A percentile compares a stretch with the other conserved stretches of the same genome.
Evolutionary conservation across 2,329 filamentous ascomycete genomes (phyloP).

Genomic region (Eutypella sp.): DNA sequence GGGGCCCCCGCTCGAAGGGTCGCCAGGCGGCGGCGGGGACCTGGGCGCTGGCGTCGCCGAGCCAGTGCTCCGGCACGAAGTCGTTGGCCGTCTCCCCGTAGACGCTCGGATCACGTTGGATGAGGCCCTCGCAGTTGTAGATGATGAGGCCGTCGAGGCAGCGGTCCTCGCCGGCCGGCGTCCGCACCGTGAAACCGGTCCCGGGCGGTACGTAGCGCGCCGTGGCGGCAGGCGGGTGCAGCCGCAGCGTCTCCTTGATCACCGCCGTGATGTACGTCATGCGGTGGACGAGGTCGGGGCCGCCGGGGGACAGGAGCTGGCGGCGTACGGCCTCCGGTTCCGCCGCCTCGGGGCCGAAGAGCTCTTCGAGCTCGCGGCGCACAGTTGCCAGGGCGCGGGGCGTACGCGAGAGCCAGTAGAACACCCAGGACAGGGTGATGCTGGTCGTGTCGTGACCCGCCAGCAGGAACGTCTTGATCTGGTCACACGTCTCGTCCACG

Average conservation of each 20-base stretch:
- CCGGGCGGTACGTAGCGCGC: slow-evolving; percentile 23
- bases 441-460: slow-evolving; percentile 38
- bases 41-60: slow-evolving; percentile 17
- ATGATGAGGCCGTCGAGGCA: slow-evolving; percentile 31
- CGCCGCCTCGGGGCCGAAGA: slow-evolving; percentile 28
- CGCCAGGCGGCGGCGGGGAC: slow-evolving; percentile 40
- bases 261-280: slow-evolving; percentile 33
- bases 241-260: slow-evolving; percentile 32
- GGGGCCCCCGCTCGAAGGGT: slow-evolving; percentile 45
- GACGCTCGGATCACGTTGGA: slow-evolving; percentile 30
- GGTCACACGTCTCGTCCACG: slow-evolving; percentile 28
- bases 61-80: slow-evolving; percentile 38
- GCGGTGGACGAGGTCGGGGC: slow-evolving; percentile 24
- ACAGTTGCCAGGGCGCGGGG: slow-evolving; percentile 25
- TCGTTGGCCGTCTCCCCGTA: slow-evolving; percentile 30
- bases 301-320: slow-evolving; percentile 21
- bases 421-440: slow-evolving; percentile 30
- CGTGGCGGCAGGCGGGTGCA: slow-evolving; percentile 29
- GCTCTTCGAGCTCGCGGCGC: slow-evolving; percentile 29
- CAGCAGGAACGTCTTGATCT: slow-evolving; percentile 35
- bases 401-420: slow-evolving; percentile 31
- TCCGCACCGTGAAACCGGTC: slow-evolving; percentile 23
- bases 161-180: slow-evolving; percentile 20
- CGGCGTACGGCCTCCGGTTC: slow-evolving; percentile 20
- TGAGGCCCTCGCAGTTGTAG: slow-evolving; percentile 28